A percentile compares a stretch with the other conserved stretches of the same genome.
These are phyloP conservation scores for Aspergillus unguis DNA, from an alignment of 2,329 filamentous ascomycete species.

Conservation along the genomic window DNA sequence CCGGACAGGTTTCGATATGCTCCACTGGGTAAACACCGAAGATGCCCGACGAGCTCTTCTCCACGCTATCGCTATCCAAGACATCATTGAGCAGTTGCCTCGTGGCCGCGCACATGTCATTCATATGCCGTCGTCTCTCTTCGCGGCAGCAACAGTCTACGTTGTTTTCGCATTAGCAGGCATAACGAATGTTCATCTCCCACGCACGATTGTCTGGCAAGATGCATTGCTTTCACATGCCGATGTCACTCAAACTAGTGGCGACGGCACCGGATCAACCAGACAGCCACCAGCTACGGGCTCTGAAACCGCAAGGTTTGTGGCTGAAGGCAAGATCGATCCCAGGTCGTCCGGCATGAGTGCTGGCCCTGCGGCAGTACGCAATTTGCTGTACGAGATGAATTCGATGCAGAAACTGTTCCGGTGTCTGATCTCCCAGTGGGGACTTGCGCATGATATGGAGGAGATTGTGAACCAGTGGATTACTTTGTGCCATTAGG, in stretches of 20 bases:
- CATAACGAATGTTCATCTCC: conserved; percentile 36
- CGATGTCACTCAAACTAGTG: conserved; percentile 28
- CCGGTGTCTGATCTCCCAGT: conserved; percentile 43
- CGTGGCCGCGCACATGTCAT: conserved; percentile 45
- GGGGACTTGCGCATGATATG: conserved; percentile 48
- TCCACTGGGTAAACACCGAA: conserved; percentile 38
- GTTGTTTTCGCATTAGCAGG: conserved; percentile 42
- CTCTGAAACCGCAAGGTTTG: conserved; percentile 40
- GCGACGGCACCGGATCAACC: conserved; percentile 11
- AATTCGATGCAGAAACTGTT: conserved; percentile 49
- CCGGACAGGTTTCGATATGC: conserved; percentile 34
- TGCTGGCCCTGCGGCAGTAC: conserved; percentile 24
- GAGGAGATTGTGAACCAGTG: conserved; percentile 44
- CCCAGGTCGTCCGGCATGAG: conserved; percentile 5
- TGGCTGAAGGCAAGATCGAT: conserved; percentile 29
- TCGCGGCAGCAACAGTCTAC: conserved; percentile 45
- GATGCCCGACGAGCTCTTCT: conserved; percentile 42
- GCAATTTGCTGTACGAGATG: conserved; percentile 47
- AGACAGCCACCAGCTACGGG: conserved; percentile 13
- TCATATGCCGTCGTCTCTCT: conserved; percentile 46
- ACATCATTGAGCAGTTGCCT: conserved; percentile 46
- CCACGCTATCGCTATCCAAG: conserved; percentile 46
- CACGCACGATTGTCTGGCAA: conserved; percentile 42
- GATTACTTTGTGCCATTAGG: conserved; percentile 43
- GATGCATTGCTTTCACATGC: conserved; percentile 34